Percentiles rank a stretch among this genome's conserved stretches.
phyloP scores from a whole-genome alignment of 2,329 filamentous ascomycete species.

The Fusarium continuum region DNA sequence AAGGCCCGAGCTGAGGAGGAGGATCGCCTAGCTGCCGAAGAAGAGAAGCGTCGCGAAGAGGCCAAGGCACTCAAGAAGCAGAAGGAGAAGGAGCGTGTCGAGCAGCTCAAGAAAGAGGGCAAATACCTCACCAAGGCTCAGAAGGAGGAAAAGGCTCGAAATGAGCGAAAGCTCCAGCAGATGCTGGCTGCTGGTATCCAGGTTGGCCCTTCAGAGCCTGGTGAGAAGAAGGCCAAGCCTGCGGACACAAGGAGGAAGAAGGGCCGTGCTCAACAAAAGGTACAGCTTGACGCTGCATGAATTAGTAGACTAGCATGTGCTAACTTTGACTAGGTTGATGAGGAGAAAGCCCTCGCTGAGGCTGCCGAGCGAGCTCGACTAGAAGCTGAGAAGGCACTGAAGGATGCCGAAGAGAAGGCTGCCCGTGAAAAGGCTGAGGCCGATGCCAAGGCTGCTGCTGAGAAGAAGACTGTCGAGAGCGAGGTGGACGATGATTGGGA shows the following conservation, averaged over 20 bases:
- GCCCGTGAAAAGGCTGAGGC: slow-evolving; percentile 65
- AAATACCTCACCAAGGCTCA: slow-evolving; percentile 89
- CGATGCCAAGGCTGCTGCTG: slow-evolving; percentile 63
- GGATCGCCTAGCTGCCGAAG: slow-evolving; percentile 71
- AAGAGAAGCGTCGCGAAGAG: slow-evolving; percentile 74
- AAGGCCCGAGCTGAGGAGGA: slow-evolving; percentile 72
- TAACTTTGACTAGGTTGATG: slow-evolving; percentile 65
- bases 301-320: neutral
- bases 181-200: slow-evolving; percentile 82
- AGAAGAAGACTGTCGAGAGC: slow-evolving; percentile 64
- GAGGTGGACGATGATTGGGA: slow-evolving; percentile 89
- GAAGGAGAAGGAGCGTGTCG: slow-evolving; percentile 85
- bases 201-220: slow-evolving; percentile 69
- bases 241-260: slow-evolving; percentile 84
- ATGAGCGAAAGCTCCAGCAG: slow-evolving; percentile 83
- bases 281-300: slow-evolving; percentile 37
- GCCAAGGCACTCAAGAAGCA: slow-evolving; percentile 82
- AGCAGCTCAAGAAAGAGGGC: slow-evolving; percentile 87
- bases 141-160: slow-evolving; percentile 80
- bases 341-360: slow-evolving; percentile 80
- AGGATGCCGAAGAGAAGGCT: slow-evolving; percentile 69
- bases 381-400: slow-evolving; percentile 73
- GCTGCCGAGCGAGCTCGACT: slow-evolving; percentile 75
- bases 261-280: slow-evolving; percentile 66
- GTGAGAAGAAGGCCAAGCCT: slow-evolving; percentile 79